Conservation (phyloP, 306 rosid species). For the Rosa lucieae region DNA sequence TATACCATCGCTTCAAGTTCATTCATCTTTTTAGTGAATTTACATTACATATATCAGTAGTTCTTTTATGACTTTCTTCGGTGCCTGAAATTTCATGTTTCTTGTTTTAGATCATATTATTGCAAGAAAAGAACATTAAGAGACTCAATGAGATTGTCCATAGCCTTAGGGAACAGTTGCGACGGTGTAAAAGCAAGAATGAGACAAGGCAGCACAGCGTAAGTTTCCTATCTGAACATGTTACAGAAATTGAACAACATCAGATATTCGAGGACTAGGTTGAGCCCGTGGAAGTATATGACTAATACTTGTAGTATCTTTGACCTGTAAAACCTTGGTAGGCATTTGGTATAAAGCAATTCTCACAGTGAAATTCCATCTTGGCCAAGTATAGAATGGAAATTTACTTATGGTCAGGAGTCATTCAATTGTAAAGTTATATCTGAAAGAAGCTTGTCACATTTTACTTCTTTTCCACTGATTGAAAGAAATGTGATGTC, state of each 20-base stretch:
- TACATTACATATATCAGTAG: not conserved
- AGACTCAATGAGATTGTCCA: conserved; percentile 69
- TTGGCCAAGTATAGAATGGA: not conserved
- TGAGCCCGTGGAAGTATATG: conserved; percentile 10
- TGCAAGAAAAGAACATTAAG: conserved; percentile 73
- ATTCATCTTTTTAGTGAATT: not conserved
- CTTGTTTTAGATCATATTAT: conserved; percentile 55
- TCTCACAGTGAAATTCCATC: conserved; percentile 3
- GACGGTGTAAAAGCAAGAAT: conserved; percentile 52
- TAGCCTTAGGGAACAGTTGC: conserved; percentile 66
- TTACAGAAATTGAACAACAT: conserved; percentile 58
- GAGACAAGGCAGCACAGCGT: conserved; percentile 44
- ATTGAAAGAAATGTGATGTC: conserved; percentile 2
- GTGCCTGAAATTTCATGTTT: conserved; percentile 22
- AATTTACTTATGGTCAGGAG: not conserved
- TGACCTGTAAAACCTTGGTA: conserved; percentile 7
- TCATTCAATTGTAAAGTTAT: not conserved
- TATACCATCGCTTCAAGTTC: not conserved
- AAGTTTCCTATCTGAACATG: conserved; percentile 45
- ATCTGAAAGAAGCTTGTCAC: not conserved
- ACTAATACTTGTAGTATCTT: conserved; percentile 12
- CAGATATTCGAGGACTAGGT: conserved; percentile 56
- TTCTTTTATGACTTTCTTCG: not conserved
- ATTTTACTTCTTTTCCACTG: not conserved
- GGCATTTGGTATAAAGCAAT: not conserved